These are phyloP conservation scores for Termitomyces sp. DNA, from an alignment of 768 basidiomycete genomes.

Conservation along the genomic window DNA sequence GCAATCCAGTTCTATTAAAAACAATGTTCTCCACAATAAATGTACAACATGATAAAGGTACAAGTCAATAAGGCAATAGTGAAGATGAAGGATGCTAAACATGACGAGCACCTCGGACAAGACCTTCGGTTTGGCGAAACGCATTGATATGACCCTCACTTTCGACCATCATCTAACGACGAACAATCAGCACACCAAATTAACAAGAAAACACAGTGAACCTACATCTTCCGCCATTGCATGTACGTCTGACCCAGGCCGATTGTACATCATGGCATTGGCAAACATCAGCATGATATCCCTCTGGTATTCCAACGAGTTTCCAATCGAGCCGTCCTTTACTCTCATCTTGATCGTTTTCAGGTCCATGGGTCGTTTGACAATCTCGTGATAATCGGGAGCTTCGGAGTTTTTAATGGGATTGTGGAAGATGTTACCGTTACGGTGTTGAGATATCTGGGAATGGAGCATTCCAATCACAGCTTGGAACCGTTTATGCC, in stretches of 20 bases:
- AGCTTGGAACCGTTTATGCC: conserved; percentile 73
- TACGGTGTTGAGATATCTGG: conserved; percentile 80
- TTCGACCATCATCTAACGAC: conserved; percentile 69
- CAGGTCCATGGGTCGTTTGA: conserved; percentile 93
- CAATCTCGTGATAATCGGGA: conserved; percentile 88
- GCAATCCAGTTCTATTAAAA: neutral
- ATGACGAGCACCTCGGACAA: conserved; percentile 46
- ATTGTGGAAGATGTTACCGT: conserved; percentile 87
- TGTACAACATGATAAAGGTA: neutral
- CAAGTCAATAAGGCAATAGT: neutral
- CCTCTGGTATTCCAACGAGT: conserved; percentile 83
- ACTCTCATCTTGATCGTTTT: conserved; percentile 88
- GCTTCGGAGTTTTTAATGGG: conserved; percentile 89
- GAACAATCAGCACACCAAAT: neutral
- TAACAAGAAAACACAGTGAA: conserved; percentile 7
- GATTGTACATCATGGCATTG: conserved; percentile 97
- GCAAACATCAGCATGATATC: conserved; percentile 94
- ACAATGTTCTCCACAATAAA: neutral
- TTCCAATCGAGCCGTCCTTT: conserved; percentile 79
- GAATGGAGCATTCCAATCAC: conserved; percentile 81
- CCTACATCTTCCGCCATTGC: conserved; percentile 90
- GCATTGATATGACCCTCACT: conserved; percentile 65
- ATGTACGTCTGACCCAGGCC: conserved; percentile 81
- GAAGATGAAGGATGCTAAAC: conserved; percentile 17
- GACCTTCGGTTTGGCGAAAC: conserved; percentile 77